These are phyloP conservation scores for Penicillium sp. DNA, from an alignment of 2,329 filamentous ascomycete genomes.

Conservation along the genomic window DNA sequence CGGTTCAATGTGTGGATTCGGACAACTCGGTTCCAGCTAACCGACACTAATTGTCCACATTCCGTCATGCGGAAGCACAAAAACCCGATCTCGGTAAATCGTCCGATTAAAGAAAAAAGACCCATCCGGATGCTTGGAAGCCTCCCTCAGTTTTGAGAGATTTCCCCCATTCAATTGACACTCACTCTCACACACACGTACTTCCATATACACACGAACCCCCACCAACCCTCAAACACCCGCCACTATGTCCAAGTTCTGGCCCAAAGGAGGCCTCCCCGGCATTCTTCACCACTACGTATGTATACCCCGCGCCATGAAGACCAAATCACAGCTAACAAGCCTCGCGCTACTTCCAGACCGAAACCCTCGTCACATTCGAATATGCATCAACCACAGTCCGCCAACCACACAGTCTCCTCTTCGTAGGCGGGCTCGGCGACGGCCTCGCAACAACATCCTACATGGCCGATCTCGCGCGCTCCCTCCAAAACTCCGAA, in stretches of 20 bases:
- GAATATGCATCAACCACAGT: slow-evolving; percentile 36
- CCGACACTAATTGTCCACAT: slow-evolving; percentile 1
- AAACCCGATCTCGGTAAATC: slow-evolving; percentile 19
- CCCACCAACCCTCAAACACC: neutral
- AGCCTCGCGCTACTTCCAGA: slow-evolving; percentile 17
- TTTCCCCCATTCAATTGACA: neutral
- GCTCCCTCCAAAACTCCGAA: slow-evolving; percentile 45
- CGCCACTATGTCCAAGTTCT: slow-evolving; percentile 36
- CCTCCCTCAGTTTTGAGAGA: neutral
- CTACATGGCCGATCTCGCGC: slow-evolving; percentile 53
- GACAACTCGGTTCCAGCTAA: neutral
- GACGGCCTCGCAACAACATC: slow-evolving; percentile 57
- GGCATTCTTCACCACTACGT: slow-evolving; percentile 42
- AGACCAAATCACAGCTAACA: slow-evolving; percentile 7
- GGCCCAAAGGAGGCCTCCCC: slow-evolving; percentile 37
- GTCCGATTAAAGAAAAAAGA: slow-evolving; percentile 1
- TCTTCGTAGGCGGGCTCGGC: slow-evolving; percentile 60
- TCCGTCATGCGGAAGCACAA: neutral
- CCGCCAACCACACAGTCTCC: slow-evolving; percentile 48
- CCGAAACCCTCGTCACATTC: slow-evolving; percentile 41
- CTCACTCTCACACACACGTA: neutral
- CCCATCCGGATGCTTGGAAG: neutral
- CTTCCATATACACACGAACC: neutral
- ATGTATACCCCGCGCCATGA: slow-evolving; percentile 10
- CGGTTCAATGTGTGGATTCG: neutral